Evolutionary conservation across 2,329 filamentous ascomycete genomes (phyloP).

Genomic region (Rhexocercosporidium sp.): DNA sequence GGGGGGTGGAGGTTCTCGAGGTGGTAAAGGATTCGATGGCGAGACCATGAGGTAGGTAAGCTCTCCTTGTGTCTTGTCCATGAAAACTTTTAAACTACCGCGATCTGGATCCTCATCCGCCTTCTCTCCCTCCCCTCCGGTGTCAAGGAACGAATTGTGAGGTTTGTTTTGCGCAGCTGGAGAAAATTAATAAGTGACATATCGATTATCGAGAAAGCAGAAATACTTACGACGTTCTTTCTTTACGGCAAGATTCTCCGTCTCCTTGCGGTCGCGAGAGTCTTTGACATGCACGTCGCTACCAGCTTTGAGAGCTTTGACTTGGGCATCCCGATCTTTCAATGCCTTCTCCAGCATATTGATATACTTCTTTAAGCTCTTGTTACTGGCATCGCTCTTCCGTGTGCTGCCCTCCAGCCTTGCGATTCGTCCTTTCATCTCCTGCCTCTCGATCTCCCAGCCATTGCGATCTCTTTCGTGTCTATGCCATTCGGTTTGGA

Average conservation of each 20-base stretch:
- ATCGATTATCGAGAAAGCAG: not conserved
- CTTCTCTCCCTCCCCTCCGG: constrained; percentile 50
- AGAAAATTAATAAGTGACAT: constrained; percentile 1
- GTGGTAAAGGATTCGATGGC: constrained; percentile 67
- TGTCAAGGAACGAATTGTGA: constrained; percentile 47
- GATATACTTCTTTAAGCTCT: constrained; percentile 89
- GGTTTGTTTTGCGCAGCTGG: constrained; percentile 35
- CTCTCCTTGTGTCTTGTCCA: constrained; percentile 68
- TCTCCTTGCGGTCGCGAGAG: constrained; percentile 49
- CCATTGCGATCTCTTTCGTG: constrained; percentile 97
- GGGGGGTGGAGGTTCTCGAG: constrained; percentile 65
- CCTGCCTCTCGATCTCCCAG: constrained; percentile 98
- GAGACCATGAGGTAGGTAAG: constrained; percentile 73
- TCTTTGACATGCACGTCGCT: constrained; percentile 49
- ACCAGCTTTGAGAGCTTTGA: constrained; percentile 54
- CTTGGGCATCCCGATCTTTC: constrained; percentile 81
- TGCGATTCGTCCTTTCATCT: constrained; percentile 98
- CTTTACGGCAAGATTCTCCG: constrained; percentile 58
- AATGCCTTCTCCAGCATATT: constrained; percentile 87
- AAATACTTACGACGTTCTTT: constrained; percentile 59
- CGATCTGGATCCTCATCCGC: constrained; percentile 47
- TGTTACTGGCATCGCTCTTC: constrained; percentile 86
- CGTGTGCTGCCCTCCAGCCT: constrained; percentile 88
- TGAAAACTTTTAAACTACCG: constrained; percentile 62
- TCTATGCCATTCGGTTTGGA: constrained; percentile 98